Evolutionary conservation across 1,139 yeast species (phyloP), one percentile per base, ranked within the genome.

Genomic region (Spencermartinsiella ligniputridi): DNA sequence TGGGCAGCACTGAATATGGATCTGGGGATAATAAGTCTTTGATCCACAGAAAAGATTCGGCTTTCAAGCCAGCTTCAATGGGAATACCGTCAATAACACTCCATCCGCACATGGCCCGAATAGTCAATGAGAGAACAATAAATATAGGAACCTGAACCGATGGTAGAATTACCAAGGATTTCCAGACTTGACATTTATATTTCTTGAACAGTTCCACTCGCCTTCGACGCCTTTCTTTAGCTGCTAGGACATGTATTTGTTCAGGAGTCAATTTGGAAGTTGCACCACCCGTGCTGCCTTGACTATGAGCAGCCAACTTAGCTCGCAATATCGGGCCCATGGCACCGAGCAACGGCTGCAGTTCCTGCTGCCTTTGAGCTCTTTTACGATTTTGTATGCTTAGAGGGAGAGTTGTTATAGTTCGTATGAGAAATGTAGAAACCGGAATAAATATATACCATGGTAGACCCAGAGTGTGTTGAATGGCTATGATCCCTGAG

Each of bases 61-160:
- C 62, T 35, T 73, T 69, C 43, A 84, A 66, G 0, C 74, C 62
- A 20, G 76, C 70, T 54, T 82, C 90, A 24, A 83, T 55, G 0
- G 84, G 79, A 9, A 70, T 41, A 50, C 69, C 55, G 50, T 62
- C 47, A 43, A 61, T 37, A 46, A 59, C 57, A 16, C 78, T 66
- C 86, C 89, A 83, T 0, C 92, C 94, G 40, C 89, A 81, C 54
- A 87, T 68, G 42, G 82, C 78, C 52, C 97, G 73, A 58, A 89
- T 76, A 1, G 90, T 81, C 55, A 83, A 69, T 8, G 94, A 83
- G 74, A 88, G 72, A 1, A 82, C 71, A 2, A 88, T 72, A 95
- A 96, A 90, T n/a, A 89, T 63, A 0, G 97, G 97, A 22, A 90
- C 72, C 61, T 90, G 97, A 18, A 85, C 78, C 1, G 80, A 69